Evolutionary conservation across 805 yeast genomes (phyloP).

Genomic region (Clavispora fructus): DNA sequence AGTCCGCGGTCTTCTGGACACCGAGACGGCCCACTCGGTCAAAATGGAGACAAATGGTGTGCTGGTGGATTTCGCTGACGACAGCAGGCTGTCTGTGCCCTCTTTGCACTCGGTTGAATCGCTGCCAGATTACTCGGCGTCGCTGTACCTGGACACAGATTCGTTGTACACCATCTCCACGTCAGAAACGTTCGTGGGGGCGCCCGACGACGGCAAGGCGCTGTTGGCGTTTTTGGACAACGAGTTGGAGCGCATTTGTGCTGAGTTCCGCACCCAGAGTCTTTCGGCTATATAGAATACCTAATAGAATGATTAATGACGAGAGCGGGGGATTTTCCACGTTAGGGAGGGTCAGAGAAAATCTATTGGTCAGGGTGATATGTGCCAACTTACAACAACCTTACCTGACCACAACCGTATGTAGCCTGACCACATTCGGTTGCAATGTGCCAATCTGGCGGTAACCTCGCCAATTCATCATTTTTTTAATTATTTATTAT

Average conservation of each 20-base stretch:
- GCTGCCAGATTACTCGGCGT: conserved; percentile 5
- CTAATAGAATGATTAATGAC: neutral
- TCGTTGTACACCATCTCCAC: conserved; percentile 27
- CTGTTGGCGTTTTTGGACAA: conserved; percentile 10
- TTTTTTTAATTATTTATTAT: too few species aligned
- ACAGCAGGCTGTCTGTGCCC: neutral
- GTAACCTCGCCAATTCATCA: too few species aligned
- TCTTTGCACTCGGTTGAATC: neutral
- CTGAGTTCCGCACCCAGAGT: conserved; percentile 3
- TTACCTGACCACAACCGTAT: too few species aligned
- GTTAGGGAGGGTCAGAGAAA: too few species aligned
- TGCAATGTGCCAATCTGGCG: too few species aligned
- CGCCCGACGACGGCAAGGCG: conserved; percentile 2
- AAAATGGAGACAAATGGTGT: neutral
- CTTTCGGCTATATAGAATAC: neutral
- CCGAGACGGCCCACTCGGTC: too few species aligned
- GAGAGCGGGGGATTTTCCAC: too few species aligned
- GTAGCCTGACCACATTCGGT: too few species aligned
- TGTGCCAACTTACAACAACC: too few species aligned
- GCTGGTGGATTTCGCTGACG: conserved; percentile 2
- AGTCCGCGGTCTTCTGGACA: too few species aligned
- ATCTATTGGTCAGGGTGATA: too few species aligned
- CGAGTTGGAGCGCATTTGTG: conserved; percentile 11
- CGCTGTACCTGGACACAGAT: conserved; percentile 13
- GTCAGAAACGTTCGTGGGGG: conserved; percentile 19